Evolutionary conservation across 2,329 filamentous ascomycete genomes (phyloP), one percentile per base, ranked within the genome.

Genomic region (Dactylellina parvicollis): DNA sequence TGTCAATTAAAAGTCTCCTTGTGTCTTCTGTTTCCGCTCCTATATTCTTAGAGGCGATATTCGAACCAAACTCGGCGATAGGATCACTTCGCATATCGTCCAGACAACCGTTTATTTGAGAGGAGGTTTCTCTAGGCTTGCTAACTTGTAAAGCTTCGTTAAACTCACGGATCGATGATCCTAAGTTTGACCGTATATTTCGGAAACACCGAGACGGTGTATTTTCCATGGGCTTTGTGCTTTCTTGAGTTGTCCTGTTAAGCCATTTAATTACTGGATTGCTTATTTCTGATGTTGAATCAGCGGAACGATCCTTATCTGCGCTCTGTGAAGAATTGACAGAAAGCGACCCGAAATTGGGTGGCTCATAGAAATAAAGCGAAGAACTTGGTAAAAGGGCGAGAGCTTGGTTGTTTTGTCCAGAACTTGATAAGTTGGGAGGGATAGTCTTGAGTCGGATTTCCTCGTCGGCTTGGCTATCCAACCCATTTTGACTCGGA

Each of bases 181-280:
- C 32, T 16, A 10, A 7, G 4, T 46, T 36, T 12, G 56, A 28
- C 4, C n/a, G 10, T 12, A 10, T 18, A 4, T 61, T 26, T 12
- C 28, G 14, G 22, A 38, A 14, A 34, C 4, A 14, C 8, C 10
- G 8, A 4, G 55, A 5, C 18, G 4, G 42, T 22, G 20, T 20
- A 16, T 14, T 22, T 2, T 64, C 44, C 8, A 4, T 34, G 4
- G 10, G 3, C 18, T 30, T 14, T 30, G 16, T n/a, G n/a, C 32
- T 34, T 50, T 24, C 60, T 50, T 54, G 44, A 22, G 47, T 9
- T 7, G 18, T 56, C n/a, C n/a, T 46, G 18, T 12, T 40, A 7
- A 73, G 38, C 69, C 69, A 73, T 5, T 36, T 46, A 18, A 66
- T 12, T 9, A 73, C 20, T 9, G 36, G 54, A 34, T 73, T 44